Conservation (phyloP, 2,329 filamentous ascomycete genomes). For the Thelonectria rubi region DNA sequence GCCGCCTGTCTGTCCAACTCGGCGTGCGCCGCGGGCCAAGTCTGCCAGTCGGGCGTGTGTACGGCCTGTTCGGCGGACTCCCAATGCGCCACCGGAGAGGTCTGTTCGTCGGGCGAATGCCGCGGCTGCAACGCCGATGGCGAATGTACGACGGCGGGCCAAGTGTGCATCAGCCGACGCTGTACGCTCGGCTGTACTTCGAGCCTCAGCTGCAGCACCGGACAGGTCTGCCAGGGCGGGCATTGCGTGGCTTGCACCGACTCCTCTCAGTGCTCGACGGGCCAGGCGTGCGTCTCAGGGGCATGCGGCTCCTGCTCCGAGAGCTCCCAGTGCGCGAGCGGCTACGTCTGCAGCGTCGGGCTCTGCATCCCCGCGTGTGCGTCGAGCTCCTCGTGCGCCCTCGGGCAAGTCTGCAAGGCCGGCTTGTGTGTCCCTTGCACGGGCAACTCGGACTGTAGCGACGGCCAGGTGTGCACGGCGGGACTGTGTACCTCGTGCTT, state of each 20-base stretch:
- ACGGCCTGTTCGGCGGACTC: slow-evolving; percentile 6
- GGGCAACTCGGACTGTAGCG: slow-evolving; percentile 15
- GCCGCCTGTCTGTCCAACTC: slow-evolving; percentile 21
- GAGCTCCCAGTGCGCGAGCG: slow-evolving; percentile 14
- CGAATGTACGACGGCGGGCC: slow-evolving; percentile 14
- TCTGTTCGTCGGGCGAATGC: slow-evolving; percentile 20
- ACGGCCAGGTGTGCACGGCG: slow-evolving; percentile 10
- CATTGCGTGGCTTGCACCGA: slow-evolving; percentile 18
- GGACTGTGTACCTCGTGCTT: slow-evolving; percentile 12
- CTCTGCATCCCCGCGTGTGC: slow-evolving; percentile 20
- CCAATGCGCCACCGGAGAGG: slow-evolving; percentile 17
- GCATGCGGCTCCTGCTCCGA: slow-evolving; percentile 12
- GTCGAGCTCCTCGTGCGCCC: slow-evolving; percentile 9
- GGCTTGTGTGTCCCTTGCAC: slow-evolving; percentile 21
- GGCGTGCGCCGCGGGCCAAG: slow-evolving; percentile 12
- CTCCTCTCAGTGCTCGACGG: slow-evolving; percentile 11
- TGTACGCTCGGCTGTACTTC: slow-evolving; percentile 17
- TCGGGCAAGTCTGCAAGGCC: slow-evolving; percentile 17
- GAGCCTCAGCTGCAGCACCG: slow-evolving; percentile 10
- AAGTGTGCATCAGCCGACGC: slow-evolving; percentile 14
- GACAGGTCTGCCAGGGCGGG: slow-evolving; percentile 17
- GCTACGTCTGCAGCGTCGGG: slow-evolving; percentile 18
- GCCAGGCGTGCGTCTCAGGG: slow-evolving; percentile 20
- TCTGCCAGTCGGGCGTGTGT: slow-evolving; percentile 12
- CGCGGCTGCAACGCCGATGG: slow-evolving; percentile 5